Percentiles rank a stretch among this genome's conserved stretches.
Evolutionary conservation across 495 filamentous ascomycete genomes (phyloP).

Genomic region (Neurospora sp.): DNA sequence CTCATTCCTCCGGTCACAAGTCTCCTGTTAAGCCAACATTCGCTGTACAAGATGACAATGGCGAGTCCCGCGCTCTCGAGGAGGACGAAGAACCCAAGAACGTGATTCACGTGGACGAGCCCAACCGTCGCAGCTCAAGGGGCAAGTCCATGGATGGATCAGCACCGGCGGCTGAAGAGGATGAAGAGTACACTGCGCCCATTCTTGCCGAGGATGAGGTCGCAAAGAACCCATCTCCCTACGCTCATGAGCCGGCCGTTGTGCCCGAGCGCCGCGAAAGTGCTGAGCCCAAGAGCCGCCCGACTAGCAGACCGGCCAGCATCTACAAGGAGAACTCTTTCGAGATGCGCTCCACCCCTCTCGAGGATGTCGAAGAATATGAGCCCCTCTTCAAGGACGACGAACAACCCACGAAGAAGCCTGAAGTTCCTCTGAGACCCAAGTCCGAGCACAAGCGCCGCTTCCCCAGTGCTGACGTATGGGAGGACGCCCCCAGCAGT

Average conservation of each 20-base stretch:
- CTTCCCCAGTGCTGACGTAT: constrained; percentile 91
- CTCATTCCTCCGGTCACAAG: constrained; percentile 34
- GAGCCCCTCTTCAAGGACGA: constrained; percentile 92
- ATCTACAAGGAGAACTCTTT: constrained; percentile 29
- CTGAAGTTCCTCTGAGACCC: constrained; percentile 35
- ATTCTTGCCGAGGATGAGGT: constrained; percentile 92
- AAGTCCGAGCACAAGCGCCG: constrained; percentile 57
- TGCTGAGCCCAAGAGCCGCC: constrained; percentile 50
- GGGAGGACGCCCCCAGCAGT: constrained; percentile 93
- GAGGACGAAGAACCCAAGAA: constrained; percentile 13
- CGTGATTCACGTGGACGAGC: constrained; percentile 69
- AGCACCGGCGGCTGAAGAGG: constrained; percentile 24
- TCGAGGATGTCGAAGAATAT: constrained; percentile 89
- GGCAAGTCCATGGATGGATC: constrained; percentile 45
- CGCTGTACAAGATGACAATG: constrained; percentile 12
- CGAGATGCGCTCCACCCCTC: constrained; percentile 52
- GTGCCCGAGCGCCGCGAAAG: constrained; percentile 55
- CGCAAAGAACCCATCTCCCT: constrained; percentile 55
- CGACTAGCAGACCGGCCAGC: constrained; percentile 62
- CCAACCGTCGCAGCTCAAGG: constrained; percentile 52
- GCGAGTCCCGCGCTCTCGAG: constrained; percentile 33
- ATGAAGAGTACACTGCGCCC: constrained; percentile 49
- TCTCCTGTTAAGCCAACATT: constrained; percentile 15
- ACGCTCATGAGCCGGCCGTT: constrained; percentile 53
- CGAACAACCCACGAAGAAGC: constrained; percentile 40